Conservation (phyloP, 805 yeast genomes). For the Candida boidinii region DNA sequence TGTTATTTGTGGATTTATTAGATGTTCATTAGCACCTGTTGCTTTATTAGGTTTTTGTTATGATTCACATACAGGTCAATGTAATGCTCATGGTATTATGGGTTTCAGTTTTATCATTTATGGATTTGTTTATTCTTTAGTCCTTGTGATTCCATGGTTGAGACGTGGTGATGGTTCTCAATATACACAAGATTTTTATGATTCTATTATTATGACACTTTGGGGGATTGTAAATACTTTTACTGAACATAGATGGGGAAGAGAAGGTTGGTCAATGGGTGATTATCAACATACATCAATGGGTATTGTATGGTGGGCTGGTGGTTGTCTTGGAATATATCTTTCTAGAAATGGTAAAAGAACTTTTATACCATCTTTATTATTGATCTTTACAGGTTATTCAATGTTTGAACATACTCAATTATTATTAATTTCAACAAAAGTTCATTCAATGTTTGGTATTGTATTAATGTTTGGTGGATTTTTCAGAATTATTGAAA, state of each 20-base stretch:
- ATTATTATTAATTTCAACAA: conserved; percentile 65
- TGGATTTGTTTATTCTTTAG: conserved; percentile 61
- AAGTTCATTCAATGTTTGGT: conserved; percentile 86
- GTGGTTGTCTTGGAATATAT: conserved; percentile 80
- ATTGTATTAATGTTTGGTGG: conserved; percentile 75
- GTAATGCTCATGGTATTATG: conserved; percentile 96
- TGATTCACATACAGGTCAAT: conserved; percentile 80
- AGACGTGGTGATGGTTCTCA: conserved; percentile 32
- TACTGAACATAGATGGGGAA: conserved; percentile 95
- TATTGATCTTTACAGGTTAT: conserved; percentile 85
- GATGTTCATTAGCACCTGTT: conserved; percentile 72
- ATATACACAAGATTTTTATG: conserved; percentile 77
- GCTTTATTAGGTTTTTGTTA: conserved; percentile 86
- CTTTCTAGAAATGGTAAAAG: conserved; percentile 62
- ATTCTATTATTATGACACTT: conserved; percentile 65
- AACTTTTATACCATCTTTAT: conserved; percentile 70
- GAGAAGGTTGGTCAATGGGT: conserved; percentile 82
- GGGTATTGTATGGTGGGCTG: conserved; percentile 97
- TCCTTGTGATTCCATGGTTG: conserved; percentile 71
- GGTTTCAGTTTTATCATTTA: conserved; percentile 80
- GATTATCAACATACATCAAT: conserved; percentile 93
- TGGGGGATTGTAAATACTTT: conserved; percentile 96
- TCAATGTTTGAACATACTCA: conserved; percentile 91
- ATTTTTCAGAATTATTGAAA: conserved; percentile 64
- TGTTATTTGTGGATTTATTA: conserved; percentile 65